Evolutionary conservation across 371 early-diverging fungal genomes (phyloP), one percentile per base, ranked within the genome.

Genomic region (Mucor saturninus): DNA sequence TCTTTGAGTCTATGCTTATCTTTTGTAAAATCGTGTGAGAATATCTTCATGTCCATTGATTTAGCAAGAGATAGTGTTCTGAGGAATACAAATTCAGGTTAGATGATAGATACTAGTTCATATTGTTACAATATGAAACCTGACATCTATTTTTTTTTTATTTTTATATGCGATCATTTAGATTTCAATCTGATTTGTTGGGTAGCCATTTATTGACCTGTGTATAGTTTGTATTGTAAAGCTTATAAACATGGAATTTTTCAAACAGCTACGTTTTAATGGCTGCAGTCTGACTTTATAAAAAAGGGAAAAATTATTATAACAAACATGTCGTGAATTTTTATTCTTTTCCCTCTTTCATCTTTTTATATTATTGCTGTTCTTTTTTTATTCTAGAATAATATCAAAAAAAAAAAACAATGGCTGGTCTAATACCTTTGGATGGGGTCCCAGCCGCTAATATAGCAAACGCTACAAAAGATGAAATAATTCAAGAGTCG

Each of bases 401-500:
- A 29, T 4, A n/a, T n/a, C 11, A 15, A 37, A 21, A 32, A 32
- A 15, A 42, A 42, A 45, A 48, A 32, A 45, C 43, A 11, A 61
- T 62, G 62, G 55, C 62, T 14, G 56, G 54, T 29, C 56, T 40
- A 28, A 48, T 21, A 43, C 29, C 37, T 26, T 7, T n/a, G 37
- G 5, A 35, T 15, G 29, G 51, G 15, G 8, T 39, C 39, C 37
- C 53, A 46, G 46, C 21, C 46, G 8, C 46, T 8, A 21, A 21
- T 26, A 8, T 21, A 21, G 1, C 46, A 46, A 42, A 13, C 9
- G 28, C 13, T 28, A 45, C 35, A 10, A 15, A 57, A 30, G 15
- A 54, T 0, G 62, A 38, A 29, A 30, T 55, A 2, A 21, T 15
- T 11, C 55, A 64, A 45, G 69, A 68, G 32, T 68, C 69, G 2